These are phyloP conservation scores for Aurantiochytrium sp. DNA, from an alignment of 108 stramenopile species.

Conservation along the genomic window DNA sequence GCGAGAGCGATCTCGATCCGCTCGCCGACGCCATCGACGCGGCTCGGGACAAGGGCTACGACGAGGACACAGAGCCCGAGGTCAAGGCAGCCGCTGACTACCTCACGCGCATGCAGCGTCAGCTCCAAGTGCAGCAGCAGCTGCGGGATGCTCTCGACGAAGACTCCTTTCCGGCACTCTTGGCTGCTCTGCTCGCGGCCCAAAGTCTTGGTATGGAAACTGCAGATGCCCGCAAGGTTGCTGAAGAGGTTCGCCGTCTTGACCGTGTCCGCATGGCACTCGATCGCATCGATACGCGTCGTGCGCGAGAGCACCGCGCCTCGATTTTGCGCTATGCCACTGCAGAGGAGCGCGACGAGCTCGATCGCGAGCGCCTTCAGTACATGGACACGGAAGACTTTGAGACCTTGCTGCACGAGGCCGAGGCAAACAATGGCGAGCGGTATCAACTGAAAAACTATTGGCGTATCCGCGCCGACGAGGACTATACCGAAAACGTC, in stretches of 20 bases:
- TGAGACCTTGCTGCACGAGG: not conserved
- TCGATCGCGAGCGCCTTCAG: not conserved
- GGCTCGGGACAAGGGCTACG: not conserved
- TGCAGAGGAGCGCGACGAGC: not conserved
- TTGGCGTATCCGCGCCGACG: not conserved
- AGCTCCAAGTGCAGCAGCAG: slow-evolving; percentile 1
- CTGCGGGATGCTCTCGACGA: not conserved
- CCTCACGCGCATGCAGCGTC: not conserved
- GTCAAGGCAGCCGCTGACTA: not conserved
- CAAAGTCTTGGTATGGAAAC: not conserved
- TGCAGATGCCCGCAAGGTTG: not conserved
- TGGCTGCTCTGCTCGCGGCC: not conserved
- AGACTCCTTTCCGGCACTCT: not conserved
- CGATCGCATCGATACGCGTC: not conserved
- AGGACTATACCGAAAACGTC: not conserved
- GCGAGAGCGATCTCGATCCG: not conserved
- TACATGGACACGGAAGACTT: not conserved
- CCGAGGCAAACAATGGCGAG: not conserved
- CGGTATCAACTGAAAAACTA: not conserved
- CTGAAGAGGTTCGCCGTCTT: not conserved
- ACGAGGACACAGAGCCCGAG: not conserved
- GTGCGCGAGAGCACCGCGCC: not conserved
- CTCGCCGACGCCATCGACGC: slow-evolving; percentile 1
- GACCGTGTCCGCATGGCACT: not conserved
- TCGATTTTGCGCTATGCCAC: not conserved